Evolutionary conservation across 139 green algal genomes (phyloP), one percentile per base, ranked within the genome.

Genomic region (Chlorella vulgaris): DNA sequence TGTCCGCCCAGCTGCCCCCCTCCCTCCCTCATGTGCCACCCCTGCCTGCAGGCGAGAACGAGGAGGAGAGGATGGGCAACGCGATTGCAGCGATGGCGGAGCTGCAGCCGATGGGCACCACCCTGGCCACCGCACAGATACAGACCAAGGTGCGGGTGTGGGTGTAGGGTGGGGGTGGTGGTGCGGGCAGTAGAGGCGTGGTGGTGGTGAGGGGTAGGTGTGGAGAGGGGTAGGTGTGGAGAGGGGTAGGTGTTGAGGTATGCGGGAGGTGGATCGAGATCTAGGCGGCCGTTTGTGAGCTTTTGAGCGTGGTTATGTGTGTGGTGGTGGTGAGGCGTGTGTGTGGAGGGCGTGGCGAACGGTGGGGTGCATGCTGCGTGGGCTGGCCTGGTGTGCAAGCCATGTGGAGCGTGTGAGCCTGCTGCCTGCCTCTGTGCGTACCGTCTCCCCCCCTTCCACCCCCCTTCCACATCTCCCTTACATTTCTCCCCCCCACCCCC

Each of bases 101-200:
- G 61, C 82, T 55, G 83, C 87, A 89, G 82, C 87, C 83, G 31
- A 87, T 70, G 31, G 94, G 94, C 19, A 88, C 88, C 87, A 98
- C 94, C 0, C 86, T 98, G 58, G 84, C 55, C 35, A 97, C 92
- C 3, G 90, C 90, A 0, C 62, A 91, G 5, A 89, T 95, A 2
- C 69, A 84, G 51, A 89, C 88, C 42, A 50, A 40, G 71, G 43
- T 81, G 55, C 5, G 55, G 18, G 15, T 28, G 22, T 28, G 18
- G 5, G 15, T 28, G 55, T 8, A 29, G 55, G 15, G 55, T 28
- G 55, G 47, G 13, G 47, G 15, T 55, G 47, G 47, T 10, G 47
- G 47, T 15, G 13, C 15, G 47, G 13, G 47, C 10, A 55, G 47
- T 10, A 15, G 47, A 15, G 47, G 13, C 13, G 47, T 10, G 47